Base-by-base conservation (phyloP, 2,329 filamentous ascomycete genomes). In the Sporothrix brasiliensis region DNA sequence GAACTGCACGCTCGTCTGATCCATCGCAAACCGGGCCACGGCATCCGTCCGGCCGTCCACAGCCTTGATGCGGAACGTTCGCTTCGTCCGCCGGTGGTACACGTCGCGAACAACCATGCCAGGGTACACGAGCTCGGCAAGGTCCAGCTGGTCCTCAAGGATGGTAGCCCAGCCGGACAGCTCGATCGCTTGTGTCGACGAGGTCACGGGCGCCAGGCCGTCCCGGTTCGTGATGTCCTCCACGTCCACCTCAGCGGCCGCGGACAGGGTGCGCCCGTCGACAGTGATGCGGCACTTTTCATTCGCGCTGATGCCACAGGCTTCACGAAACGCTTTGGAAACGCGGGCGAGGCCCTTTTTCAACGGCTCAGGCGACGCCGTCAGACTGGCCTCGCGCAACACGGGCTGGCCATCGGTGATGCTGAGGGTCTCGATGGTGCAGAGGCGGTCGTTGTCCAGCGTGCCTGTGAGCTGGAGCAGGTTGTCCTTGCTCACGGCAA, bases 311-410 rank as follows among this genome's bases (percentile, higher is more conserved):
- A 97, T 86, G 0, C 87, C 88, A 74, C 91, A 91, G 7, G 88
- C 86, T 49, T 91, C 89, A 73, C 92, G 90, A 69, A 96, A 87
- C 6, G 88, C 84, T 73, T 92, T 89, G 27, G 92, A 89, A 82
- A 92, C 87, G 83, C 94, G 72, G 52, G 75, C 77, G 14, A 77
- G 71, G 21, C 73, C 75, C 74, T 75, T 76, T 66, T 77, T 77
- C 21, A 74, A 69, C 5, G 67, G 52, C n/a, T 74, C 70, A 0
- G 70, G 71, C 1, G 72, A 53, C 1, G 49, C 66, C 52, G 67
- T 74, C 11, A 76, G 69, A 1, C 53, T 24, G 6, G 73, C 75
- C 66, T 75, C 68, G 16, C 75, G 73, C 24, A 44, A 27, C 11
- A 52, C 44, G 58, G 39, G 44, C 50, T 13, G 67, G 16, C 67